phyloP scores from a whole-genome alignment of 2,329 filamentous ascomycete genomes.

The Orbilia javanica region DNA sequence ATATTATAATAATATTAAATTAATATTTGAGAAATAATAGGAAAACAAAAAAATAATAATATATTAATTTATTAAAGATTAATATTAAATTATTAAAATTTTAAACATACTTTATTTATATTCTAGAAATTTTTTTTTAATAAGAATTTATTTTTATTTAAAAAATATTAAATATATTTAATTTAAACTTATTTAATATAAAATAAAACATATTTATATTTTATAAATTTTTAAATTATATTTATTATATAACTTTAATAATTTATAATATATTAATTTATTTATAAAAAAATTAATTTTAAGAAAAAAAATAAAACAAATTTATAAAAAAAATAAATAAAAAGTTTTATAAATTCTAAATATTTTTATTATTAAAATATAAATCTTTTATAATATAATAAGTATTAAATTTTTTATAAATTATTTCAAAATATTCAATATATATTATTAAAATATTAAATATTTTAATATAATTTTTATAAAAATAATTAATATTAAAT shows the following conservation, averaged over 20 bases:
- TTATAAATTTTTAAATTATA: not conserved
- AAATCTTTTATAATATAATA: conserved; percentile 4
- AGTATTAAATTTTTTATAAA: not conserved
- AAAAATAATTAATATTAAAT: not conserved
- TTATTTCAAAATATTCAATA: not conserved
- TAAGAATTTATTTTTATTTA: not conserved
- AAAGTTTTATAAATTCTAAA: not conserved
- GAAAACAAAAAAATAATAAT: not conserved
- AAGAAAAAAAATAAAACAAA: not conserved
- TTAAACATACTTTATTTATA: not conserved
- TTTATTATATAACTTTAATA: not conserved
- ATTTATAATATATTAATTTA: not conserved
- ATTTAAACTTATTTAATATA: not conserved
- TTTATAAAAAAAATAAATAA: not conserved
- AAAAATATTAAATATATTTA: not conserved
- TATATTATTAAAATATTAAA: not conserved
- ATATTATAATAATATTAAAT: not conserved
- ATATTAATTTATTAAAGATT: not conserved
- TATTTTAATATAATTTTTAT: not conserved
- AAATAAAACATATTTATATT: not conserved
- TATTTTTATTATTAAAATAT: not conserved
- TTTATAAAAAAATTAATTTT: not conserved
- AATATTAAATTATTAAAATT: not conserved
- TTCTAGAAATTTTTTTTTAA: not conserved
- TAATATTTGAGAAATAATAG: not conserved